Evolutionary conservation across 2,329 filamentous ascomycete genomes (phyloP).

Genomic region (Sporothrix variecibatus): DNA sequence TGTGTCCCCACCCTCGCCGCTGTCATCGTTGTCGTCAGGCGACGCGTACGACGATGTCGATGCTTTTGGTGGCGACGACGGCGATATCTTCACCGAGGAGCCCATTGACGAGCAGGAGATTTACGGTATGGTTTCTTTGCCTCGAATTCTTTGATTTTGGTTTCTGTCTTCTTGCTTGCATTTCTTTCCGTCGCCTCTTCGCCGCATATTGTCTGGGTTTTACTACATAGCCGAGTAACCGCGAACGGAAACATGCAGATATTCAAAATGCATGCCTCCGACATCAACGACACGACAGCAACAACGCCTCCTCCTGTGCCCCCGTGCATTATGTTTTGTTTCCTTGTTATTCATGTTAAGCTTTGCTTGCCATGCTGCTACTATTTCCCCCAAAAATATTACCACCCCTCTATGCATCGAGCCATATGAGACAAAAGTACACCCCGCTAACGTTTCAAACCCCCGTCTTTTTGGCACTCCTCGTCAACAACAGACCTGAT

Average conservation of each 20-base stretch:
- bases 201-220: neutral
- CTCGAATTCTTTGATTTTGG: neutral
- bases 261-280: neutral
- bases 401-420: neutral
- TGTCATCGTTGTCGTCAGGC: conserved; percentile 41
- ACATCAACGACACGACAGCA: neutral
- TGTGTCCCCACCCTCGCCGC: conserved; percentile 33
- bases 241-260: conserved; percentile 4
- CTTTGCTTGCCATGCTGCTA: neutral
- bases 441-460: conserved; percentile 40
- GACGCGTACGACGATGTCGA: conserved; percentile 33
- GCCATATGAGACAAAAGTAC: conserved; percentile 28
- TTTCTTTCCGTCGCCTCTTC: neutral
- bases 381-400: neutral
- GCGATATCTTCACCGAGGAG: conserved; percentile 66
- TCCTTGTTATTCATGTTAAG: neutral
- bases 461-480: conserved; percentile 6
- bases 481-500: conserved; percentile 69
- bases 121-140: conserved; percentile 64
- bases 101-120: conserved; percentile 97
- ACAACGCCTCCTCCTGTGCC: neutral
- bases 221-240: neutral
- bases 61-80: conserved; percentile 31
- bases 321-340: neutral
- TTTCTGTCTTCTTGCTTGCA: neutral